These are phyloP conservation scores for Emmonsiellopsis sp. DNA, from an alignment of 2,329 filamentous ascomycete species.

Conservation along the genomic window DNA sequence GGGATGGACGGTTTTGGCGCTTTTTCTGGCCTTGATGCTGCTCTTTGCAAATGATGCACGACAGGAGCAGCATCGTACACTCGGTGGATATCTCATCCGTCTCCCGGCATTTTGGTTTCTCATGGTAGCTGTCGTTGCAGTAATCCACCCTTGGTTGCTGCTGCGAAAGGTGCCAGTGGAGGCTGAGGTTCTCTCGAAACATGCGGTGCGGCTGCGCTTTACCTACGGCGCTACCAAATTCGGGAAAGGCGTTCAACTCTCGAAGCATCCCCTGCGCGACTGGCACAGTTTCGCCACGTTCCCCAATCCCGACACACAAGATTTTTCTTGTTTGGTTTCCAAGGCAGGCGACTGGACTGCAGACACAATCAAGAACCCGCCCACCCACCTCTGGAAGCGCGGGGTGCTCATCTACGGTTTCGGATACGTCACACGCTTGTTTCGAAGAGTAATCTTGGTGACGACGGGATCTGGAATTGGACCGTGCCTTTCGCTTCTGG, in stretches of 20 bases:
- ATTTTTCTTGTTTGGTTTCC: constrained; percentile 61
- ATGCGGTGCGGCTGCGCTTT: constrained; percentile 65
- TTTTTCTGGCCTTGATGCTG: constrained; percentile 58
- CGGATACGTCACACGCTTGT: constrained; percentile 57
- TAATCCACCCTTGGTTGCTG: constrained; percentile 64
- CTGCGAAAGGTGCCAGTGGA: constrained; percentile 60
- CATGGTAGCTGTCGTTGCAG: constrained; percentile 51
- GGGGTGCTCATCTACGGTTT: constrained; percentile 60
- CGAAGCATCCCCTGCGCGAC: constrained; percentile 56
- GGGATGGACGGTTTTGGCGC: constrained; percentile 57
- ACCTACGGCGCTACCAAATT: constrained; percentile 52
- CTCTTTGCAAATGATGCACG: constrained; percentile 43
- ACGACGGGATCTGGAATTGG: constrained; percentile 68
- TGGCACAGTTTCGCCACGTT: constrained; percentile 73
- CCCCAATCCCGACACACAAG: constrained; percentile 47
- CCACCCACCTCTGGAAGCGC: constrained; percentile 56
- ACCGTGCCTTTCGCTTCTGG: constrained; percentile 55
- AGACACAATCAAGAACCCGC: constrained; percentile 52
- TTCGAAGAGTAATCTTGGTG: constrained; percentile 56
- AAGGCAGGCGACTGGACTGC: constrained; percentile 69
- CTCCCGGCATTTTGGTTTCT: constrained; percentile 61
- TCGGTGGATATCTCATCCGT: constrained; percentile 33
- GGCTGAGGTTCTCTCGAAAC: constrained; percentile 58
- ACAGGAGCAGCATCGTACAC: constrained; percentile 22
- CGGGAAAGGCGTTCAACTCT: constrained; percentile 51